Conservation (phyloP, 305 asterid genomes). For the Fraxinus angustifolia region DNA sequence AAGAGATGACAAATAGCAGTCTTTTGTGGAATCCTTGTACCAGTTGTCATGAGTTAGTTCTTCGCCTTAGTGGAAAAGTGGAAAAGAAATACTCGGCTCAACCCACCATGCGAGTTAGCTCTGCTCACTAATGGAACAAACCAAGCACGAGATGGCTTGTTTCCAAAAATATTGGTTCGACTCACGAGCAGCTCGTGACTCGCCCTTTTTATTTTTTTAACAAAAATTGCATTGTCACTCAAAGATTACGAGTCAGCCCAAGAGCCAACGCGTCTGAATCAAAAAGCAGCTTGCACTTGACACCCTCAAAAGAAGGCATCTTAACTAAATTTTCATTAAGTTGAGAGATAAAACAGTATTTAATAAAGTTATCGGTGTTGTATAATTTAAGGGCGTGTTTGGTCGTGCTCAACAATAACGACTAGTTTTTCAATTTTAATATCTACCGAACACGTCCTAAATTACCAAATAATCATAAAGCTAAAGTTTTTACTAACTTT, state of each 20-base stretch:
- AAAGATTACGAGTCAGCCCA: neutral
- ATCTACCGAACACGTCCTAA: neutral
- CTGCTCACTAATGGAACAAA: neutral
- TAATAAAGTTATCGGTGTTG: neutral
- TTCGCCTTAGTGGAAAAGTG: neutral
- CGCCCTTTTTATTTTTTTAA: neutral
- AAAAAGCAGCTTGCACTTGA: neutral
- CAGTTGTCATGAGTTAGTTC: neutral
- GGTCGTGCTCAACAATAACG: too few relatives aligned
- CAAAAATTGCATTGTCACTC: neutral
- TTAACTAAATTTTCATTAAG: neutral
- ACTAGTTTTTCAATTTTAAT: too few relatives aligned
- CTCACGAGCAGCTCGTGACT: neutral
- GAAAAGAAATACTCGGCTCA: neutral
- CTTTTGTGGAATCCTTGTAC: neutral
- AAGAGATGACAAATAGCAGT: neutral
- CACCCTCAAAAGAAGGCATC: neutral
- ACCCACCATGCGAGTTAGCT: neutral
- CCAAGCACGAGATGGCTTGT: neutral
- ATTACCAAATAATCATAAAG: neutral
- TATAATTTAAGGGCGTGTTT: neutral
- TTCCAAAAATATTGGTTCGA: neutral
- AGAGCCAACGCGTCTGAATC: neutral
- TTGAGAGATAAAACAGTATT: neutral
- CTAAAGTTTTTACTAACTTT: neutral